A percentile compares a stretch with the other conserved stretches of the same genome.
Evolutionary conservation across 805 yeast genomes (phyloP).

Genomic region (Wickerhamomyces xylosicus): DNA sequence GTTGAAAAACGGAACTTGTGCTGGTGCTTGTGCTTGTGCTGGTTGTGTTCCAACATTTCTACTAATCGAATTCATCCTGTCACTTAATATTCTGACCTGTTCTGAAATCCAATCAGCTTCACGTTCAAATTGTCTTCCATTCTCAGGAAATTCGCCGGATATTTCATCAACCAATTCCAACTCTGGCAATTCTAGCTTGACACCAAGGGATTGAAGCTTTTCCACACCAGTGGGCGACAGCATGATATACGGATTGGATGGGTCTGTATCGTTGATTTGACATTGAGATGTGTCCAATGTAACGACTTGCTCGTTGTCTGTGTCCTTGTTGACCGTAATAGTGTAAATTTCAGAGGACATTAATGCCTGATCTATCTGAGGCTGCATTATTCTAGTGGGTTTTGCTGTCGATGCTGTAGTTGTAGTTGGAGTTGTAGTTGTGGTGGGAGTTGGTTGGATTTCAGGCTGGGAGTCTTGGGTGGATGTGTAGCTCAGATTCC

Average conservation of each 20-base stretch:
- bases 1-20: no score
- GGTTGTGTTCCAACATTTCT: neutral
- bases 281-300: slow-evolving; percentile 17
- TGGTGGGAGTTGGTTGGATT: slow-evolving; percentile 1
- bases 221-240: slow-evolving; percentile 19
- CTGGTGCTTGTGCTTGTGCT: neutral
- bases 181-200: slow-evolving; percentile 12
- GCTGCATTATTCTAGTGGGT: no score
- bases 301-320: slow-evolving; percentile 8
- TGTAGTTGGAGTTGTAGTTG: slow-evolving; percentile 8
- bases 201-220: slow-evolving; percentile 10
- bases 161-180: neutral
- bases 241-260: slow-evolving; percentile 17
- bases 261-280: slow-evolving; percentile 16
- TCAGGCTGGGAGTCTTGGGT: neutral
- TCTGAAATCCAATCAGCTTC: neutral
- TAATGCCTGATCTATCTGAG: slow-evolving; percentile 12
- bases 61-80: neutral
- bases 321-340: slow-evolving; percentile 8
- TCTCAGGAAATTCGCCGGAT: neutral
- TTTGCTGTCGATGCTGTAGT: slow-evolving; percentile 13
- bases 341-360: slow-evolving; percentile 4
- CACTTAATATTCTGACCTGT: neutral
- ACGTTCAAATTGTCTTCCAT: neutral
- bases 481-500: neutral